These are phyloP conservation scores for Rosa rugosa DNA, from an alignment of 306 rosid genomes.

Conservation along the genomic window DNA sequence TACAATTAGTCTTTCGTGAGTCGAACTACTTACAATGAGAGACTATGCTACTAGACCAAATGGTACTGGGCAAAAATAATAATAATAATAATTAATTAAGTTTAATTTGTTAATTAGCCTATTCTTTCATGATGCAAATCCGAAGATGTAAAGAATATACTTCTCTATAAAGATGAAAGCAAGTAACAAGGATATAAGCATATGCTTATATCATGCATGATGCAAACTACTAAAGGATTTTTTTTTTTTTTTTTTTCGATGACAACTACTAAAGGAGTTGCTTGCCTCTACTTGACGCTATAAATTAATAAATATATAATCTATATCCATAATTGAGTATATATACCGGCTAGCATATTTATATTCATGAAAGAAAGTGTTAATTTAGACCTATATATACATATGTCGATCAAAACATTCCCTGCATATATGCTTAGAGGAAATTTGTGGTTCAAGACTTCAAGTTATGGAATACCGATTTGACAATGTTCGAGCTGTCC, in stretches of 20 bases:
- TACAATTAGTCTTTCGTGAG: no score
- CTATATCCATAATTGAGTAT: background rate
- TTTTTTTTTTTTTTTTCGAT: no score
- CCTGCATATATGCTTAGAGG: background rate
- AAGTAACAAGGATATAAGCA: background rate
- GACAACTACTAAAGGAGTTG: background rate
- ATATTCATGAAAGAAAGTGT: background rate
- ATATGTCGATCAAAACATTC: conserved; percentile 11
- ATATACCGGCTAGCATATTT: background rate
- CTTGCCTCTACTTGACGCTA: conserved; percentile 10
- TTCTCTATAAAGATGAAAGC: background rate
- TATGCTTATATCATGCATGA: conserved; percentile 31
- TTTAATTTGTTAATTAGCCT: background rate
- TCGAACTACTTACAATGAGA: no score
- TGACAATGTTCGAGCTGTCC: conserved; percentile 11
- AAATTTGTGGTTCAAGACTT: conserved; percentile 5
- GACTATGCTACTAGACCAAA: no score
- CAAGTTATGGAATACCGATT: conserved; percentile 6
- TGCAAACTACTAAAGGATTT: background rate
- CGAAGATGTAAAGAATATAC: background rate
- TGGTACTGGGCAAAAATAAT: no score
- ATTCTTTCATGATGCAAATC: background rate
- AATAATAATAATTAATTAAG: background rate
- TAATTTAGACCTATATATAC: background rate
- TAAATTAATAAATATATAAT: background rate